phyloP scores from a whole-genome alignment of 441 rosid species.

The Rhodomyrtus psidioides region DNA sequence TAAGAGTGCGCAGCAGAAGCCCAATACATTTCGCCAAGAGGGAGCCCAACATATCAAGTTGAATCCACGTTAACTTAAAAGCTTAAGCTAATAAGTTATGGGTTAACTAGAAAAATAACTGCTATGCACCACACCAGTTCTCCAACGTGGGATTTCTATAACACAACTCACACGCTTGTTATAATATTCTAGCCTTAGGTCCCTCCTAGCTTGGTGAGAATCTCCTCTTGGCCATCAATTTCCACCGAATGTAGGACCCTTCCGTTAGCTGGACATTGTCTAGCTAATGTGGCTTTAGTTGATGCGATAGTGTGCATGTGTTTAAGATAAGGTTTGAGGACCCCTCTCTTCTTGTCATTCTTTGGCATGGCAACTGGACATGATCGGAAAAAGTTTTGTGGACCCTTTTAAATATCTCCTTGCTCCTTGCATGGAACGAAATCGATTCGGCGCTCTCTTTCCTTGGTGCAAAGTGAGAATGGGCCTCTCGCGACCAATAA shows the following conservation, averaged over 20 bases:
- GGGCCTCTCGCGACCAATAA: background rate
- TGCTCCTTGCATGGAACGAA: background rate
- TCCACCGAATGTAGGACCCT: conserved; percentile 3
- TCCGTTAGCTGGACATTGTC: conserved; percentile 18
- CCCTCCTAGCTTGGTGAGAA: background rate
- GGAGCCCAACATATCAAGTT: too few species aligned
- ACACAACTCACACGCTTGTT: too few species aligned
- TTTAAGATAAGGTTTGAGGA: conserved; percentile 31
- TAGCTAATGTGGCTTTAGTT: background rate
- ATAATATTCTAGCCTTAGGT: background rate
- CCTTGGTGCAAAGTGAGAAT: background rate
- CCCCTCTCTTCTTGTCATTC: conserved; percentile 21
- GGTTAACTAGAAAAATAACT: too few species aligned
- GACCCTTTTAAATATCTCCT: conserved; percentile 5
- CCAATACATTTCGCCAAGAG: too few species aligned
- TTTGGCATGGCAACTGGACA: conserved; percentile 35
- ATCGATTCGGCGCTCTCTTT: background rate
- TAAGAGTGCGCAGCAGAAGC: too few species aligned
- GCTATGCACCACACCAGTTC: too few species aligned
- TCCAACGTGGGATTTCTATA: too few species aligned
- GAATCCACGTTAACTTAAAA: too few species aligned
- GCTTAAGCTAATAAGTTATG: too few species aligned
- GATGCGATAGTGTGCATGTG: background rate
- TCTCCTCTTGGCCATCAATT: conserved; percentile 6
- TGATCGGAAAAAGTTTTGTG: conserved; percentile 18